These are phyloP conservation scores for Pelargonium cotyledonis DNA, from an alignment of 441 rosid genomes.

Conservation along the genomic window DNA sequence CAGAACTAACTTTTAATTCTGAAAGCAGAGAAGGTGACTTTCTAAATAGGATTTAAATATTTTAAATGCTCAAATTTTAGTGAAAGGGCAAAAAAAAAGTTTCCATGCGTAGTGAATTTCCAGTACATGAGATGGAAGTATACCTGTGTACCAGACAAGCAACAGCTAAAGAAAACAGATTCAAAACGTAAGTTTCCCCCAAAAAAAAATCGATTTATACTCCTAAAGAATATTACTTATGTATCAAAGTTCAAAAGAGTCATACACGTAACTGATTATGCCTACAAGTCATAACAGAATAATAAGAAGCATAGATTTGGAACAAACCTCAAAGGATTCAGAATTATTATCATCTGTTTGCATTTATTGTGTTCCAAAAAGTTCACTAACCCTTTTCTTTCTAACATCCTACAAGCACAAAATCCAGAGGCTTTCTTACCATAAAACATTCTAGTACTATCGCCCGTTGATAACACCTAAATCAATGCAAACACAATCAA, in stretches of 20 bases:
- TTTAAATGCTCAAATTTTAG: not conserved
- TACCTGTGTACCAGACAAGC: not conserved
- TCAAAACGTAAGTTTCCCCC: not conserved
- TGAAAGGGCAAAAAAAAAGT: not conserved
- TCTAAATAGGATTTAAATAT: not conserved
- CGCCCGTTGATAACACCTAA: not conserved
- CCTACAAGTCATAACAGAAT: not conserved
- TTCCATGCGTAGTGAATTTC: not conserved
- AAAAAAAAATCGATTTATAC: no score
- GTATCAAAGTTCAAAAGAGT: not conserved
- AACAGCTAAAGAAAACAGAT: not conserved
- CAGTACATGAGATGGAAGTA: not conserved
- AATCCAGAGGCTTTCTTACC: not conserved
- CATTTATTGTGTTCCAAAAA: not conserved
- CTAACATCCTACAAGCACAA: not conserved
- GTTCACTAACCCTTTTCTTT: not conserved
- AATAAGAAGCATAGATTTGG: not conserved
- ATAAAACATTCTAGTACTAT: not conserved
- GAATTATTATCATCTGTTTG: not conserved
- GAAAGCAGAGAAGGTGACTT: not conserved
- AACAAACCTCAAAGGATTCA: not conserved
- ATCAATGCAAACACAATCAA: not conserved
- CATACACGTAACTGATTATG: not conserved
- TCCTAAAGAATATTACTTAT: not conserved
- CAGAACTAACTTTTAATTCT: not conserved